phyloP scores from a whole-genome alignment of 108 stramenopile species.

The Skeletonema costatum region DNA sequence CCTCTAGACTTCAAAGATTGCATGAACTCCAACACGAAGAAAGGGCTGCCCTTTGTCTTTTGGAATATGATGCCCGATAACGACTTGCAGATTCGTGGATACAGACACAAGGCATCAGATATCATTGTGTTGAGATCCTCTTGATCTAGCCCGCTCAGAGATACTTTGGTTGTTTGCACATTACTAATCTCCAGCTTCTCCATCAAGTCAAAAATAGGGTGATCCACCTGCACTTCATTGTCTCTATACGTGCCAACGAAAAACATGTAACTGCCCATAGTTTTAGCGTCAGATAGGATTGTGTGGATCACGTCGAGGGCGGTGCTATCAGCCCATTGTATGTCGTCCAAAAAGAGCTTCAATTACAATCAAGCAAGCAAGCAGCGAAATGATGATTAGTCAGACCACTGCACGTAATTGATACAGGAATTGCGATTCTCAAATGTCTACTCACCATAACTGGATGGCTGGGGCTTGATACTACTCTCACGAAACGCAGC shows the following conservation, averaged over 20 bases:
- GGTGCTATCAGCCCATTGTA: constrained; percentile 39
- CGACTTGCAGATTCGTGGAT: constrained; percentile 23
- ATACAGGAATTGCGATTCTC: no score
- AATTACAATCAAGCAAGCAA: no score
- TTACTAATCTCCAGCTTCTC: constrained; percentile 1
- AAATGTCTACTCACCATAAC: not conserved
- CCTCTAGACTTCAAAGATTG: constrained; percentile 9
- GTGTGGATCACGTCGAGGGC: constrained; percentile 27
- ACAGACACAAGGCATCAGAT: constrained; percentile 10
- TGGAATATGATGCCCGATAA: constrained; percentile 21
- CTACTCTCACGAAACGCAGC: constrained; percentile 36
- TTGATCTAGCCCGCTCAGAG: constrained; percentile 16
- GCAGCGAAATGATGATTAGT: no score
- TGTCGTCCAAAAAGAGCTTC: constrained; percentile 37
- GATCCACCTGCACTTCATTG: constrained; percentile 34
- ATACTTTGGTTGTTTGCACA: constrained; percentile 5
- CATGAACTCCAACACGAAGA: constrained; percentile 25
- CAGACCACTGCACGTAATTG: no score
- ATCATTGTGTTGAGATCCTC: constrained; percentile 11
- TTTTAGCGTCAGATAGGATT: constrained; percentile 18
- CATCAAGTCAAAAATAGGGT: constrained; percentile 22
- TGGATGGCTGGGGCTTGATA: constrained; percentile 23
- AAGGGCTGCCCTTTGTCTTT: constrained; percentile 43
- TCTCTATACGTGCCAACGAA: constrained; percentile 39
- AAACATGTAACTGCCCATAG: constrained; percentile 28